Evolutionary conservation across 257 asterid species (phyloP).

Genomic region (Lithospermum erythrorhizon): DNA sequence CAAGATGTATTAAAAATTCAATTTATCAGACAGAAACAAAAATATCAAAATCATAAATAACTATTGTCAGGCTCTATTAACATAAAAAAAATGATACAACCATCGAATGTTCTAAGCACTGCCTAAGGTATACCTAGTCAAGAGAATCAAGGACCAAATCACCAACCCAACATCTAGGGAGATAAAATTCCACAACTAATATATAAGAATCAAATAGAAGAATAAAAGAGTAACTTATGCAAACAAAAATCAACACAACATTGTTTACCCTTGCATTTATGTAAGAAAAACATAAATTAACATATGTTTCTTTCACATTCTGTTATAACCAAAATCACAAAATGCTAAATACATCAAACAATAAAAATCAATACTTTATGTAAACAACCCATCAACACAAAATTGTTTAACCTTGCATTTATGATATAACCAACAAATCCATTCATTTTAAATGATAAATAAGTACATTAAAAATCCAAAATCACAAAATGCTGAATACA

Average conservation of each 20-base stretch:
- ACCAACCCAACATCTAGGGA: neutral
- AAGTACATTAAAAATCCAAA: conserved; percentile 21
- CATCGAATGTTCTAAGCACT: neutral
- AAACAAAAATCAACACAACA: neutral
- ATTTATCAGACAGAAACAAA: neutral
- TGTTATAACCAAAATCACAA: too few species aligned
- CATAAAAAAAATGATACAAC: neutral
- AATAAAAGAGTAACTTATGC: neutral
- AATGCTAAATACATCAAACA: too few species aligned
- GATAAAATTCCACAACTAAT: neutral
- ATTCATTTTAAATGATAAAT: neutral
- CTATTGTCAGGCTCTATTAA: neutral
- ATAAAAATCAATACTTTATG: too few species aligned
- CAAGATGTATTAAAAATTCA: neutral
- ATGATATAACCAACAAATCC: neutral
- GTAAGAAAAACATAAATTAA: too few species aligned
- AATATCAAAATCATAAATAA: neutral
- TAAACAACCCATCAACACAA: too few species aligned
- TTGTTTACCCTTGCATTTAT: too few species aligned
- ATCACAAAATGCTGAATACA: conserved; percentile 12
- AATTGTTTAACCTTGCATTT: too few species aligned
- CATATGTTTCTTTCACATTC: neutral
- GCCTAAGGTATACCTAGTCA: neutral
- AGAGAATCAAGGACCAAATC: neutral
- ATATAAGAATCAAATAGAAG: neutral